Evolutionary conservation across 2,329 filamentous ascomycete species (phyloP).

Genomic region (Pseudocercospora musae): DNA sequence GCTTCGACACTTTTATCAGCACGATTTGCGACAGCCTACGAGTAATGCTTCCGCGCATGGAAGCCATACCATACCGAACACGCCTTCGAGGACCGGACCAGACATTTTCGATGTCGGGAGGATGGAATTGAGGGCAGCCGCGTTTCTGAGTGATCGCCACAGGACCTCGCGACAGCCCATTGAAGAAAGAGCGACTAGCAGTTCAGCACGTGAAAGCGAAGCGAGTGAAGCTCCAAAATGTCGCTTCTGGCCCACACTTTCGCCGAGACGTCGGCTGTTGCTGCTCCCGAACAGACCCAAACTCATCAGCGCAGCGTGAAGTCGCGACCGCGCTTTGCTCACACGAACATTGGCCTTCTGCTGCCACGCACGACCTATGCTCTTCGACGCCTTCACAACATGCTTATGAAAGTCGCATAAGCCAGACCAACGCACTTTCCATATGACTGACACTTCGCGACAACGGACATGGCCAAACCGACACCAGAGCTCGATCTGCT

Average conservation of each 20-base stretch:
- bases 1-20: constrained; percentile 52
- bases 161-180: constrained; percentile 28
- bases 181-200: neutral
- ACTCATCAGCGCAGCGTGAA: neutral
- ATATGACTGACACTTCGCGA: neutral
- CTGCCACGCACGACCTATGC: neutral
- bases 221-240: neutral
- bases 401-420: constrained; percentile 9
- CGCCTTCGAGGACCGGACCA: constrained; percentile 51
- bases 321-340: neutral
- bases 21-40: neutral
- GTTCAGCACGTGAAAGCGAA: neutral
- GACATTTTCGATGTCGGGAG: constrained; percentile 14
- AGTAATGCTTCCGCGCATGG: constrained; percentile 4
- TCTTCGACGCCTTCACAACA: neutral
- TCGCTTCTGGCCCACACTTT: neutral
- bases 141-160: constrained; percentile 23
- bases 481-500: constrained; percentile 38
- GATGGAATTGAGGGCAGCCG: neutral
- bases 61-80: constrained; percentile 52
- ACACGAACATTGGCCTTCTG: neutral
- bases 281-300: neutral
- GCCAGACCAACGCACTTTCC: neutral
- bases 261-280: neutral
- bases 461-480: constrained; percentile 30